Percentiles rank a stretch among this genome's conserved stretches.
Conservation (phyloP, 352 stramenopile genomes). For the Pythium inflatum region DNA sequence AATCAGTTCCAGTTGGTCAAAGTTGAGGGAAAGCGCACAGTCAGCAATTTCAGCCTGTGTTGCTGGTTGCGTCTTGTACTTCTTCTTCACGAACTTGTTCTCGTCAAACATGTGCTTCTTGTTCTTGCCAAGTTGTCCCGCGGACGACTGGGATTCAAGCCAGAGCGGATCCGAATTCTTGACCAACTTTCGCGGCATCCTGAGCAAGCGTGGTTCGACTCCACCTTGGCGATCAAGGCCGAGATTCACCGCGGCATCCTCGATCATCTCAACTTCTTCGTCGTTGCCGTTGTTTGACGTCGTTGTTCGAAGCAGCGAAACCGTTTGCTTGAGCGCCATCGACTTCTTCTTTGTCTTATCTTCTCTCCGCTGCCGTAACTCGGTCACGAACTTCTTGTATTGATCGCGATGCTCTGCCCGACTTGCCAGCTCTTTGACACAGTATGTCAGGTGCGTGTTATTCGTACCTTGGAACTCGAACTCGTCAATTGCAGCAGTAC, state of each 20-base stretch:
- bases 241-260: slow-evolving; percentile 52
- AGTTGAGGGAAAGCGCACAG: slow-evolving; percentile 67
- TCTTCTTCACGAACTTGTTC: slow-evolving; percentile 91
- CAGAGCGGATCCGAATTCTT: slow-evolving; percentile 67
- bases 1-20: slow-evolving; percentile 78
- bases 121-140: slow-evolving; percentile 12
- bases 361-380: slow-evolving; percentile 40
- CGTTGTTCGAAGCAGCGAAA: slow-evolving; percentile 43
- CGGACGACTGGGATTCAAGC: slow-evolving; percentile 41
- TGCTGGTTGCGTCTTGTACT: slow-evolving; percentile 88
- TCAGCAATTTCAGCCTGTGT: slow-evolving; percentile 92
- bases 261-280: slow-evolving; percentile 46
- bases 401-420: slow-evolving; percentile 64
- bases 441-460: slow-evolving; percentile 86
- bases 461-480: slow-evolving; percentile 86
- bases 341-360: slow-evolving; percentile 37
- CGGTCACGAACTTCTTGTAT: slow-evolving; percentile 74
- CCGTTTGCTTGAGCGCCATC: slow-evolving; percentile 50
- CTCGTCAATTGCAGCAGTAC: slow-evolving; percentile 74
- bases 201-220: slow-evolving; percentile 47
- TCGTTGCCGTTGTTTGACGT: slow-evolving; percentile 41
- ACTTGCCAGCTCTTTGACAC: slow-evolving; percentile 77
- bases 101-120: slow-evolving; percentile 79
- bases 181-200: slow-evolving; percentile 46
- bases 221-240: slow-evolving; percentile 53